phyloP scores from a whole-genome alignment of 805 yeast genomes.

The Yamadazyma tumulicola region DNA sequence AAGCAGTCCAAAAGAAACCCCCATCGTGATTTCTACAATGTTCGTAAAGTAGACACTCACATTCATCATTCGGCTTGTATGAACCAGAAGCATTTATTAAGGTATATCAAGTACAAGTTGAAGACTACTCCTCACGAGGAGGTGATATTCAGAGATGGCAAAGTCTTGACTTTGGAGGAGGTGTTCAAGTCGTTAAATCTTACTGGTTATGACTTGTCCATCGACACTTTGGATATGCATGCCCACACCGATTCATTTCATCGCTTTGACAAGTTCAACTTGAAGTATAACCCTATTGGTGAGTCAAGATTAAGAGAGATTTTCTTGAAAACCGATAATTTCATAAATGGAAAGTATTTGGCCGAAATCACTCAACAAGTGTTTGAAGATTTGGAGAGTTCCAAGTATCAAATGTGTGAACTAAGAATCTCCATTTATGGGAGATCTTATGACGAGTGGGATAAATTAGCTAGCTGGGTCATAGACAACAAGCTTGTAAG shows the following conservation, averaged over 20 bases:
- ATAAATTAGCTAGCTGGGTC: slow-evolving; percentile 91
- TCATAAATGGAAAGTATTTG: slow-evolving; percentile 78
- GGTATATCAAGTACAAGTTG: slow-evolving; percentile 92
- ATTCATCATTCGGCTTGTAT: slow-evolving; percentile 99
- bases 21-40: slow-evolving; percentile 95
- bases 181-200: slow-evolving; percentile 88
- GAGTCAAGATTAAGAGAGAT: slow-evolving; percentile 97
- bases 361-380: slow-evolving; percentile 96
- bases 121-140: slow-evolving; percentile 83
- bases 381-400: slow-evolving; percentile 86
- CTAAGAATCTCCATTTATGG: slow-evolving; percentile 95
- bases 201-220: slow-evolving; percentile 91
- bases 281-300: slow-evolving; percentile 97
- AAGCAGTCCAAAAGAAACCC: slow-evolving; percentile 89
- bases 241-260: slow-evolving; percentile 98
- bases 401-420: slow-evolving; percentile 97
- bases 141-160: slow-evolving; percentile 91
- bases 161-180: slow-evolving; percentile 77
- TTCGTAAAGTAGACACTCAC: slow-evolving; percentile 96
- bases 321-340: slow-evolving; percentile 92
- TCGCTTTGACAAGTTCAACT: slow-evolving; percentile 93
- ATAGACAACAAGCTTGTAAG: slow-evolving; percentile 87
- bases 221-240: slow-evolving; percentile 98
- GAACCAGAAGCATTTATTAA: slow-evolving; percentile 94
- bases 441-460: slow-evolving; percentile 88